phyloP scores from a whole-genome alignment of 768 basidiomycete species.

The Mycena capillaripes region DNA sequence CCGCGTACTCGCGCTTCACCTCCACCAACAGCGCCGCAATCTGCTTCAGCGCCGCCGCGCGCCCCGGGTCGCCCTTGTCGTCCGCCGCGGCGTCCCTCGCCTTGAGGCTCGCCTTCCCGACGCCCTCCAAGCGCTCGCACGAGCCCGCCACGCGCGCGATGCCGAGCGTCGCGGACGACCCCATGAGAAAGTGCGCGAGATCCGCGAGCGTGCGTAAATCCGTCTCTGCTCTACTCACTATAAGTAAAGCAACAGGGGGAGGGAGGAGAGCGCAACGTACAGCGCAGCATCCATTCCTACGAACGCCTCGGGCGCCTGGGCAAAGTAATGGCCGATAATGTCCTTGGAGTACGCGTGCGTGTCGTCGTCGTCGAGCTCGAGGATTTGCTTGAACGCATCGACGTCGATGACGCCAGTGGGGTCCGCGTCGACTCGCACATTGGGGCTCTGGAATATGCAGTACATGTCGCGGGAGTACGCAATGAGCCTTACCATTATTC shows the following conservation, averaged over 20 bases:
- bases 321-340: constrained; percentile 73
- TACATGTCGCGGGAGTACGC: too few species aligned
- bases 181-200: constrained; percentile 84
- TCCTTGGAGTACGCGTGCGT: constrained; percentile 62
- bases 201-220: constrained; percentile 67
- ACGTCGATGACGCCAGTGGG: constrained; percentile 61
- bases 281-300: constrained; percentile 68
- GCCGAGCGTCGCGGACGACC: constrained; percentile 82
- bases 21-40: constrained; percentile 61
- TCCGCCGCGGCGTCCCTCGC: constrained; percentile 54
- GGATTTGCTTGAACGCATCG: constrained; percentile 75
- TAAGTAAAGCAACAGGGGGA: background rate
- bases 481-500: too few species aligned
- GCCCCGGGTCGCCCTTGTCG: constrained; percentile 30
- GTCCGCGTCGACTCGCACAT: background rate
- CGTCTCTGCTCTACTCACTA: constrained; percentile 50
- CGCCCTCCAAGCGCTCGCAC: constrained; percentile 79
- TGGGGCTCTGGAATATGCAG: background rate
- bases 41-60: constrained; percentile 50
- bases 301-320: constrained; percentile 72
- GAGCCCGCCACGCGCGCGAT: constrained; percentile 71
- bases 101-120: constrained; percentile 53
- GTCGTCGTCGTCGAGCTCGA: constrained; percentile 76
- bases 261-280: constrained; percentile 55
- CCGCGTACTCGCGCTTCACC: constrained; percentile 65